A percentile compares a stretch with the other conserved stretches of the same genome.
phyloP scores from a whole-genome alignment of 805 yeast genomes.

The Candida maris region DNA sequence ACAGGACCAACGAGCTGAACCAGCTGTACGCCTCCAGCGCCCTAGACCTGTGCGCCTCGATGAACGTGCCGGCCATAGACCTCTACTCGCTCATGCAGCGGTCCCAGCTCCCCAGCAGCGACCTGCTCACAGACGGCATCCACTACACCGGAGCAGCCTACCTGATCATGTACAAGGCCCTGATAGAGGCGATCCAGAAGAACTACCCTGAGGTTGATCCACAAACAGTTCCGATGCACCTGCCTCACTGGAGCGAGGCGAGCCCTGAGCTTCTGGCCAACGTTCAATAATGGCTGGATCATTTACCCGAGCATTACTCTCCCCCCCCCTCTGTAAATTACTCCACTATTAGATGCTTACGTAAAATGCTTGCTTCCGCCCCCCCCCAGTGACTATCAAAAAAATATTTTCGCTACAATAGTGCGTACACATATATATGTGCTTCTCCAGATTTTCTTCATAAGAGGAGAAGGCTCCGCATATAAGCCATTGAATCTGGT shows the following conservation, averaged over 20 bases:
- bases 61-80: constrained; percentile 57
- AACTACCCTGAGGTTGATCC: constrained; percentile 32
- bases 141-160: constrained; percentile 39
- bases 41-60: constrained; percentile 39
- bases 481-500: too few species aligned
- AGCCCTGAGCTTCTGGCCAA: too few species aligned
- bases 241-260: constrained; percentile 24
- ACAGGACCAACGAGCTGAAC: constrained; percentile 45
- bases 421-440: too few species aligned
- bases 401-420: too few species aligned
- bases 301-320: too few species aligned
- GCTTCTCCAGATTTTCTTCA: too few species aligned
- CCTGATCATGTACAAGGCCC: constrained; percentile 31
- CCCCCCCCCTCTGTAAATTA: too few species aligned
- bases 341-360: too few species aligned
- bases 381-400: too few species aligned
- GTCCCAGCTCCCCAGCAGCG: constrained; percentile 30
- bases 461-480: too few species aligned
- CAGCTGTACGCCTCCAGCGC: constrained; percentile 51
- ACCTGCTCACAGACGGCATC: constrained; percentile 39
- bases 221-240: constrained; percentile 12
- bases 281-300: too few species aligned
- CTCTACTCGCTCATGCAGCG: constrained; percentile 37
- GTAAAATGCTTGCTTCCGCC: too few species aligned
- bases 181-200: constrained; percentile 29